Evolutionary conservation across 2,329 filamentous ascomycete genomes (phyloP).

Genomic region (Purpureocillium takamizusanense): DNA sequence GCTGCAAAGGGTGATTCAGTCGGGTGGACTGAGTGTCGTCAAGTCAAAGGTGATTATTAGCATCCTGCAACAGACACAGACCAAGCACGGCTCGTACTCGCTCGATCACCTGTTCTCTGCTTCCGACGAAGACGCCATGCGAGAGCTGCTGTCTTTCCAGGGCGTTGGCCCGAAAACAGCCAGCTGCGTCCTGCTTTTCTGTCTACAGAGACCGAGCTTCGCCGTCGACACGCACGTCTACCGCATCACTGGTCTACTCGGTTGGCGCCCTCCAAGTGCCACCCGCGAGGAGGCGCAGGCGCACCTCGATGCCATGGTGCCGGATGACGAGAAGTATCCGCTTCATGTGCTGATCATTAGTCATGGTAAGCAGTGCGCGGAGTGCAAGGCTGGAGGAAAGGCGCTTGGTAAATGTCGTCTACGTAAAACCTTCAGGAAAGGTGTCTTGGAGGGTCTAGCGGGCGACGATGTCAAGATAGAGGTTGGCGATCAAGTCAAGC

Average conservation of each 20-base stretch:
- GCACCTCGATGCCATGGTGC: constrained; percentile 38
- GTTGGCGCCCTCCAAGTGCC: constrained; percentile 34
- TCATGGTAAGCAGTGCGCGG: constrained; percentile 35
- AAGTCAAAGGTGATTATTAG: constrained; percentile 66
- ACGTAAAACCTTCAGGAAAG: constrained; percentile 26
- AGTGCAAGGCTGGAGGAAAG: constrained; percentile 36
- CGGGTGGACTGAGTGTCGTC: constrained; percentile 60
- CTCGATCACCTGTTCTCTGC: constrained; percentile 38
- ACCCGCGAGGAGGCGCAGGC: constrained; percentile 37
- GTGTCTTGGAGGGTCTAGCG: constrained; percentile 12
- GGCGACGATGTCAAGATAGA: no score
- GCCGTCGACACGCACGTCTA: constrained; percentile 46
- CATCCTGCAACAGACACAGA: constrained; percentile 56
- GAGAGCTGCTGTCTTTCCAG: constrained; percentile 37
- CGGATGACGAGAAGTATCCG: constrained; percentile 39
- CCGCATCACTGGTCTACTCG: constrained; percentile 37
- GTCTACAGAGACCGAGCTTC: constrained; percentile 36
- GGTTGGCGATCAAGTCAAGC: no score
- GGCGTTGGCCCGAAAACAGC: constrained; percentile 48
- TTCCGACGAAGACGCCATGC: constrained; percentile 37
- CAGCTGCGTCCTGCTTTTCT: constrained; percentile 43
- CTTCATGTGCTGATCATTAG: constrained; percentile 39
- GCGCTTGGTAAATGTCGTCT: constrained; percentile 28
- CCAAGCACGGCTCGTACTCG: constrained; percentile 30
- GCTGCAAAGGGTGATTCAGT: constrained; percentile 53